phyloP scores from a whole-genome alignment of 176 grass and related monocot species.

The Miscanthus lutarioriparius region DNA sequence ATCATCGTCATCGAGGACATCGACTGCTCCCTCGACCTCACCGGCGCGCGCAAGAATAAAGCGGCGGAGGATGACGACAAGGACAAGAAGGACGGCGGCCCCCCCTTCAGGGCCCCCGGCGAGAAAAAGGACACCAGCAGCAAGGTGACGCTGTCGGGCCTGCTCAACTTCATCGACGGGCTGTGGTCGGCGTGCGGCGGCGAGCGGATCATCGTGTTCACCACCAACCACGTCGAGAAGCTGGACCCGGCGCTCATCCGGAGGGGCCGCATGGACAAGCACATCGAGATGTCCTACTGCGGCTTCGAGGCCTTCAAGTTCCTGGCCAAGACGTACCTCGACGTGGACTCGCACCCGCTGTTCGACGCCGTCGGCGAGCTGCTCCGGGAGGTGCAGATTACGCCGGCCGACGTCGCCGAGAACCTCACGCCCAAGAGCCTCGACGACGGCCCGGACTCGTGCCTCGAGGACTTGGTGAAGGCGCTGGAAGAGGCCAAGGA shows the following conservation, averaged over 20 bases:
- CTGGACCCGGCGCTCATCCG: constrained; percentile 64
- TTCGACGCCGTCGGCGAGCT: constrained; percentile 30
- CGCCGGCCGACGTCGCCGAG: constrained; percentile 63
- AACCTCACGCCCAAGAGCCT: constrained; percentile 50
- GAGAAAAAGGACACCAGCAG: constrained; percentile 34
- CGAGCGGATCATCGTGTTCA: constrained; percentile 64
- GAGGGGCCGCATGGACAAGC: constrained; percentile 71
- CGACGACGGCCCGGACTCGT: constrained; percentile 28
- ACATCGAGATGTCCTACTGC: constrained; percentile 83
- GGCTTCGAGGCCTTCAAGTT: constrained; percentile 53
- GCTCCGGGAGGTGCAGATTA: constrained; percentile 53
- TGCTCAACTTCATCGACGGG: constrained; percentile 78
- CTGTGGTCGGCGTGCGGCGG: constrained; percentile 64
- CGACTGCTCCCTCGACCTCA: constrained; percentile 69
- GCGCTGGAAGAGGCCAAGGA: constrained; percentile 23
- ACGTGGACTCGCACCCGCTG: constrained; percentile 3
- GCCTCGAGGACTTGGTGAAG: constrained; percentile 34
- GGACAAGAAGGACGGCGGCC: not conserved
- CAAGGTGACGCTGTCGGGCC: constrained; percentile 71
- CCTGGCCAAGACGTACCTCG: constrained; percentile 55
- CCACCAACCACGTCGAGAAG: constrained; percentile 62
- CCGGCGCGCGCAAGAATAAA: constrained; percentile 43
- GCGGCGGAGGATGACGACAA: not conserved
- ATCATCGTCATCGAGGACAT: constrained; percentile 70
- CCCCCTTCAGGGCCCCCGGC: too few species aligned